Conservation (phyloP, 768 basidiomycete species). For the Pleurotus tuber-regium region DNA sequence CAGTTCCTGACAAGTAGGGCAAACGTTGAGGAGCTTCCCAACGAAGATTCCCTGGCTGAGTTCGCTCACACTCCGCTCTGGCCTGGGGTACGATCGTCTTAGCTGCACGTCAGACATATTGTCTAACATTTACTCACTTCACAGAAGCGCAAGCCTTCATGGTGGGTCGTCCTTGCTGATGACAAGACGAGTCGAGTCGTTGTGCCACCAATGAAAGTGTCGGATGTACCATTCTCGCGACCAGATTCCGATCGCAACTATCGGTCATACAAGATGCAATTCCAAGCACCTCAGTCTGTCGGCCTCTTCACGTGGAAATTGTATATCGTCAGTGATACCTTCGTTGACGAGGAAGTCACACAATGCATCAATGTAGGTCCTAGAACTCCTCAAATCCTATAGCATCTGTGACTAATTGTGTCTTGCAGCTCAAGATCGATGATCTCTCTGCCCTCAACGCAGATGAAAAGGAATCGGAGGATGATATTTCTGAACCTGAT, state of each 20-base stretch:
- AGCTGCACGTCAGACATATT: no score
- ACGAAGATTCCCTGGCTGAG: slow-evolving; percentile 39
- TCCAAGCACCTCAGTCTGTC: slow-evolving; percentile 86
- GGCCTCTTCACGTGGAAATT: slow-evolving; percentile 90
- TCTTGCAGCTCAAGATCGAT: slow-evolving; percentile 76
- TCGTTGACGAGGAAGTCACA: slow-evolving; percentile 75
- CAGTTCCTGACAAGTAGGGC: slow-evolving; percentile 63
- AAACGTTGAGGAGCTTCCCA: slow-evolving; percentile 58
- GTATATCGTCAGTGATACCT: slow-evolving; percentile 84
- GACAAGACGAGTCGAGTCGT: slow-evolving; percentile 82
- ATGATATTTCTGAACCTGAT: slow-evolving; percentile 97
- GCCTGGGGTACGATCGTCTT: slow-evolving; percentile 65
- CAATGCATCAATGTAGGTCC: slow-evolving; percentile 68
- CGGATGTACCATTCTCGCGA: slow-evolving; percentile 70
- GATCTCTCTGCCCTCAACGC: slow-evolving; percentile 55
- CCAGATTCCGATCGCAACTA: slow-evolving; percentile 53
- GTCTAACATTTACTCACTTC: slow-evolving; percentile 9
- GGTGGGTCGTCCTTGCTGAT: slow-evolving; percentile 91
- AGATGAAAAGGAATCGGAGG: slow-evolving; percentile 66
- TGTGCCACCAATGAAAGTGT: slow-evolving; percentile 81
- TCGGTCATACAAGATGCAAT: slow-evolving; percentile 86
- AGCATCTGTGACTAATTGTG: slow-evolving; percentile 13
- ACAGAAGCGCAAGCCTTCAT: slow-evolving; percentile 84
- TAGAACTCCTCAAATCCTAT: not conserved
- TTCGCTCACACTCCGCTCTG: slow-evolving; percentile 92